Evolutionary conservation across 148 eudicot species (phyloP).

Genomic region (Rhododendron simsii): DNA sequence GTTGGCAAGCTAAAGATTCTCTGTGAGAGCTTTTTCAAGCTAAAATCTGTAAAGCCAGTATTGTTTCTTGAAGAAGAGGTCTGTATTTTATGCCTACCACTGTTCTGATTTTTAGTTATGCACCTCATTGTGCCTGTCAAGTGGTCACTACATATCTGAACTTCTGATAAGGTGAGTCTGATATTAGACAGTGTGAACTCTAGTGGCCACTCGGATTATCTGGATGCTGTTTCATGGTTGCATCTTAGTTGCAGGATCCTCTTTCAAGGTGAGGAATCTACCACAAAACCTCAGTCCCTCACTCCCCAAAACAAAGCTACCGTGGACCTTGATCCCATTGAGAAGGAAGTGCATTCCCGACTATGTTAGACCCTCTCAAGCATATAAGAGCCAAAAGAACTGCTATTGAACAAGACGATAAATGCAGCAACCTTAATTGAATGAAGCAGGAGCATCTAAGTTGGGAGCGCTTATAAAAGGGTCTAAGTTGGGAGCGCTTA

Average conservation of each 20-base stretch:
- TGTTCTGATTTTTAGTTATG: not conserved
- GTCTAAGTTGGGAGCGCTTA: not conserved
- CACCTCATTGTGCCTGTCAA: not conserved
- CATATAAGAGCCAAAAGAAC: not conserved
- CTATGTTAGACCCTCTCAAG: not conserved
- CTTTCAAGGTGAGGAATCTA: not conserved
- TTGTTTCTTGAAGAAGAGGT: slow-evolving; percentile 87
- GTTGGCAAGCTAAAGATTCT: slow-evolving; percentile 97
- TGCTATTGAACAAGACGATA: not conserved
- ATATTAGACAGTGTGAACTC: not conserved
- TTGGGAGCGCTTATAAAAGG: not conserved
- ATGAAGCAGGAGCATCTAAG: not conserved
- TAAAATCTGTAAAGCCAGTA: slow-evolving; percentile 59
- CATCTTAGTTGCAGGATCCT: not conserved
- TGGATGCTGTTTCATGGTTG: not conserved
- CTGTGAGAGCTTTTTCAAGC: slow-evolving; percentile 87
- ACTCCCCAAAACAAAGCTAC: not conserved
- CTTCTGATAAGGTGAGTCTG: not conserved
- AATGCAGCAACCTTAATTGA: not conserved
- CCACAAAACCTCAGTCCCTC: not conserved
- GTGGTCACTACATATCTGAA: not conserved
- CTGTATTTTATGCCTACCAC: slow-evolving; percentile 10
- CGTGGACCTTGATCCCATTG: not conserved
- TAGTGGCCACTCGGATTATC: not conserved
- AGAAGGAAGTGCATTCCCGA: not conserved